Percentiles rank a stretch among this genome's conserved stretches.
Evolutionary conservation across 345 rosid genomes (phyloP).

Genomic region (Ricinus communis): DNA sequence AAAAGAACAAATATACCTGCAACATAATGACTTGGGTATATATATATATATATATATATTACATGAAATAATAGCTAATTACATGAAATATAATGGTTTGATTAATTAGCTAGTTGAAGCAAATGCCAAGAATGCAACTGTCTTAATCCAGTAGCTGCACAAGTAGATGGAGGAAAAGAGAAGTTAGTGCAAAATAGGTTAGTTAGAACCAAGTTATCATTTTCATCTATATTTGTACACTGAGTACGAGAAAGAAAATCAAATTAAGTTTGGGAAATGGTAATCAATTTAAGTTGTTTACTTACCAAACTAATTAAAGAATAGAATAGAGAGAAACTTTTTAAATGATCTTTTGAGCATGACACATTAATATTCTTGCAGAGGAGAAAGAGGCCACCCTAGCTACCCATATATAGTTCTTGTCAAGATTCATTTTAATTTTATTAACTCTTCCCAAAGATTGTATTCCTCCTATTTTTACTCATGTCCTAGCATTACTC

Average conservation of each 20-base stretch:
- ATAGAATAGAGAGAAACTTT: too few relatives aligned
- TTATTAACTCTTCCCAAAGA: neutral
- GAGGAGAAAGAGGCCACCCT: neutral
- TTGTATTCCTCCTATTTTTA: neutral
- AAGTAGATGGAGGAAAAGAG: constrained; percentile 2
- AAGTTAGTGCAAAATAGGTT: constrained; percentile 20
- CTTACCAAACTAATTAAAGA: constrained; percentile 11
- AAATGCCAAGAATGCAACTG: neutral
- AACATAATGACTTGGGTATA: too few relatives aligned
- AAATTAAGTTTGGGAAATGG: constrained; percentile 1
- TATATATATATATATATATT: too few relatives aligned
- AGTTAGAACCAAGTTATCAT: neutral
- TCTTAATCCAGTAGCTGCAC: neutral
- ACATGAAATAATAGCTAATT: neutral
- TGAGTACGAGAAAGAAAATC: neutral
- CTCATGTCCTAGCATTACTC: constrained; percentile 7
- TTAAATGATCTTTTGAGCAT: neutral
- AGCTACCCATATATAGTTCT: neutral
- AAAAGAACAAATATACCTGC: too few relatives aligned
- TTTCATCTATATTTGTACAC: constrained; percentile 5
- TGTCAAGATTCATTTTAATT: neutral
- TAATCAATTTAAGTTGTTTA: neutral
- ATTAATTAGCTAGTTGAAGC: neutral
- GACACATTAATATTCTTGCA: constrained; percentile 8
- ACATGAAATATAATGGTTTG: neutral